phyloP scores from a whole-genome alignment of 1,284 basidiomycete genomes.

The Cryptococcus floricola region DNA sequence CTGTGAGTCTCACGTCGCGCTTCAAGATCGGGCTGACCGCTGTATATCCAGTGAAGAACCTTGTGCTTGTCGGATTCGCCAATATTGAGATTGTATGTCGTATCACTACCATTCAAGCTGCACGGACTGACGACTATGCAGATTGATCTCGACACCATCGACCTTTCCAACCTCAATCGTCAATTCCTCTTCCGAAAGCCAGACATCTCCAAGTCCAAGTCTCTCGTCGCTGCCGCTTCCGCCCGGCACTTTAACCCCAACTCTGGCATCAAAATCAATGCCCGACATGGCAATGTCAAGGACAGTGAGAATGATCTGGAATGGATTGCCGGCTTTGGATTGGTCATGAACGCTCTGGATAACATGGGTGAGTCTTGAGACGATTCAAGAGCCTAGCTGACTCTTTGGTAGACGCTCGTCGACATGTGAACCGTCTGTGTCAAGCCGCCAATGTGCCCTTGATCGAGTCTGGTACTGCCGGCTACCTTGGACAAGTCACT shows the following conservation, averaged over 20 bases:
- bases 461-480: slow-evolving; percentile 94
- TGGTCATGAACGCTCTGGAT: slow-evolving; percentile 94
- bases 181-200: slow-evolving; percentile 98
- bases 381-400: not conserved
- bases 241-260: slow-evolving; percentile 85
- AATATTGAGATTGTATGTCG: slow-evolving; percentile 66
- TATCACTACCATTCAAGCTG: not conserved
- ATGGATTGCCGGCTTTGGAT: slow-evolving; percentile 86
- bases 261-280: slow-evolving; percentile 66
- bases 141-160: slow-evolving; percentile 96
- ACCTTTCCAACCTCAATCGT: slow-evolving; percentile 95
- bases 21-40: slow-evolving; percentile 2
- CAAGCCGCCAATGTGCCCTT: slow-evolving; percentile 85
- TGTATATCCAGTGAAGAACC: slow-evolving; percentile 74
- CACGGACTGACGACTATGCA: slow-evolving; percentile 41
- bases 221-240: slow-evolving; percentile 84
- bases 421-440: slow-evolving; percentile 97
- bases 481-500: slow-evolving; percentile 74
- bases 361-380: slow-evolving; percentile 68
- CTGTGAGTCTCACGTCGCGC: slow-evolving; percentile 55
- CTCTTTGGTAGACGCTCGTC: slow-evolving; percentile 62
- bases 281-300: slow-evolving; percentile 94
- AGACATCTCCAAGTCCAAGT: slow-evolving; percentile 95
- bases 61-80: slow-evolving; percentile 87
- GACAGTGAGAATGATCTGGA: slow-evolving; percentile 83